Conservation (phyloP, 2,329 filamentous ascomycete genomes). For the Amauroascus niger region DNA sequence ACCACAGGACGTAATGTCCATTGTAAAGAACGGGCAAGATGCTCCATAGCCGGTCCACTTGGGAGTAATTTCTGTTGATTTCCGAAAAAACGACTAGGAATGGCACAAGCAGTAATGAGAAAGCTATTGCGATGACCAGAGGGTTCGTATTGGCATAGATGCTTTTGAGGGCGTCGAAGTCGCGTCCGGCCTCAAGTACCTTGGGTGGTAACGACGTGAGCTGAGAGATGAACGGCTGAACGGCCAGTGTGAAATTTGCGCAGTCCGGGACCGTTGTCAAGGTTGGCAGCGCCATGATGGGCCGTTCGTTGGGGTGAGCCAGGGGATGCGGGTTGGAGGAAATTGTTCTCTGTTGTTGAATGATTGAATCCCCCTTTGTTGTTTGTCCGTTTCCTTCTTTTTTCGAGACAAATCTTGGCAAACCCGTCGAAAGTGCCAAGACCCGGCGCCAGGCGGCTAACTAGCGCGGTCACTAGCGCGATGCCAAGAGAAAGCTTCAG, state of each 20-base stretch:
- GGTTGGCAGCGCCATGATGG: slow-evolving; percentile 53
- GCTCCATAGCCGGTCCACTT: slow-evolving; percentile 89
- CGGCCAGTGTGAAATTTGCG: slow-evolving; percentile 62
- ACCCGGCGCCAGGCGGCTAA: background rate
- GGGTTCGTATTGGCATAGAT: slow-evolving; percentile 83
- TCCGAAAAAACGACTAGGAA: slow-evolving; percentile 70
- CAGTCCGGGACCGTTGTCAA: slow-evolving; percentile 63
- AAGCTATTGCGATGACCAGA: slow-evolving; percentile 61
- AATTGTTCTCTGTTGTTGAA: too few relatives aligned
- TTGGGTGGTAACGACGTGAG: slow-evolving; percentile 60
- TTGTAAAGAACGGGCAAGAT: slow-evolving; percentile 80
- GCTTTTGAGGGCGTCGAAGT: slow-evolving; percentile 52
- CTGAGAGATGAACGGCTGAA: slow-evolving; percentile 64
- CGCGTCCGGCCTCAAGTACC: slow-evolving; percentile 50
- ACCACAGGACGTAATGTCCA: slow-evolving; percentile 74
- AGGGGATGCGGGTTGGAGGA: too few relatives aligned
- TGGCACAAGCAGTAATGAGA: slow-evolving; percentile 60
- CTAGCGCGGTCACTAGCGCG: too few relatives aligned
- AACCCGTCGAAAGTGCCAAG: too few relatives aligned
- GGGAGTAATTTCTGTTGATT: slow-evolving; percentile 89
- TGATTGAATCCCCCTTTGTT: too few relatives aligned
- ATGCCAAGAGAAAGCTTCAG: slow-evolving; percentile 14
- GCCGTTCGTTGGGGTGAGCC: background rate
- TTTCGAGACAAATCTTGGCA: background rate
- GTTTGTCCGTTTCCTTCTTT: background rate